Conservation (phyloP, 73 alveolate species). For the Durusdinium trenchii region DNA sequence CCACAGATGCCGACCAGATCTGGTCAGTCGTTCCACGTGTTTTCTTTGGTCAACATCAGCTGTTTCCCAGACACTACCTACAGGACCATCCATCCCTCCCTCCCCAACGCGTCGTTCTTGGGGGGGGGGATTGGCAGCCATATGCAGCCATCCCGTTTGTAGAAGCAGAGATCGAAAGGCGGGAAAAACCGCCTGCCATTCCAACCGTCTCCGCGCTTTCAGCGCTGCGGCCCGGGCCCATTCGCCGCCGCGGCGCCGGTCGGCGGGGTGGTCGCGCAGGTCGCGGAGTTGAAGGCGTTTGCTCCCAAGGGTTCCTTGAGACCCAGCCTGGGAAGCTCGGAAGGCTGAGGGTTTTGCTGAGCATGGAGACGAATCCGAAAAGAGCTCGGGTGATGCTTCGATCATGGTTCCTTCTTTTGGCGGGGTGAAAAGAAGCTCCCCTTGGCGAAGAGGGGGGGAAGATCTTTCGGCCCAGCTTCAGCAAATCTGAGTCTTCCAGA, state of each 20-base stretch:
- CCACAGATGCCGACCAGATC: background rate
- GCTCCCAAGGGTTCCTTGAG: slow-evolving; percentile 44
- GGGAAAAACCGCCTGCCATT: background rate
- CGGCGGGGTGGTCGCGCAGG: too few relatives aligned
- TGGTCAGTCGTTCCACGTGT: too few relatives aligned
- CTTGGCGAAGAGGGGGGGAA: background rate
- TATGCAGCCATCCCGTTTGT: background rate
- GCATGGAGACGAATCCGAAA: too few relatives aligned
- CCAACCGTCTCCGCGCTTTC: too few relatives aligned
- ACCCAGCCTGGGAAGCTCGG: slow-evolving; percentile 5
- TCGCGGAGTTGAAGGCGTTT: slow-evolving; percentile 44
- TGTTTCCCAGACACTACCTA: background rate
- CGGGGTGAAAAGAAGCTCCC: background rate
- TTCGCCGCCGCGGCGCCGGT: too few relatives aligned
- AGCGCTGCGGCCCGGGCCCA: too few relatives aligned
- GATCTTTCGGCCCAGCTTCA: background rate
- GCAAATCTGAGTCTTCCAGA: background rate
- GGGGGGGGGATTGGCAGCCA: background rate
- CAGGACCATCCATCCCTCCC: background rate
- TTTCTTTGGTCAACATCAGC: background rate
- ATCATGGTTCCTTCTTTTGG: too few relatives aligned
- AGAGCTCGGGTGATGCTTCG: too few relatives aligned
- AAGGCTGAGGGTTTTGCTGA: background rate
- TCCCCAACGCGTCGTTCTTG: background rate
- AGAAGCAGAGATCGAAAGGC: background rate